Base-by-base conservation (phyloP, 2,329 filamentous ascomycete species). In the Calycina marina region DNA sequence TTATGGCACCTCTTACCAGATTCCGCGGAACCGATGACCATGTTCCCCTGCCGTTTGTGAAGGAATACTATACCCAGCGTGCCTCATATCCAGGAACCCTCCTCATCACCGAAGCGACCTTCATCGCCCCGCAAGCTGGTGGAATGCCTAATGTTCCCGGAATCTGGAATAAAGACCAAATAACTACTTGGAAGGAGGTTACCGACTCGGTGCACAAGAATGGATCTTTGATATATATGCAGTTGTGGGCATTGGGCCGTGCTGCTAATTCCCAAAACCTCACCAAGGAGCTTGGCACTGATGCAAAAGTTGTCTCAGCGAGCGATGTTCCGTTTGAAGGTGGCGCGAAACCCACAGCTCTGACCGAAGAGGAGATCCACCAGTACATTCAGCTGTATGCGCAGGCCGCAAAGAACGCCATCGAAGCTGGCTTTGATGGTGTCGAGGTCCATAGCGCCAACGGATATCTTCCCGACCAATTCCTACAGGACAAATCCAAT, bases 181-280 rank as follows among this genome's bases (percentile, higher is more conserved):
- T 71, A 30, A 57, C 56, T 2, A 62, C 57, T 1, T 77, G 72
- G 73, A 67, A 64, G 39, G 55, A 60, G 30, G 57, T 77, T 26
- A 70, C 67, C 1, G 60, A 65, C 31, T 66, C 62, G 3, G 71
- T 77, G 3, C 72, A 77, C 52, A 57, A 56, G 16, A 71, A 72
- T 46, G 64, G 65, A 14, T 62, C 59, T 14, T 65, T 60, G 44
- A 70, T 76, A 39, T 76, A 62, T 52, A 44, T 63, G 4, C 73
- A 77, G 49, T 54, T 78, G 2, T 77, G 70, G 69, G 64, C 64
- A 2, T 50, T 72, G 0, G 73, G 74, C 4, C 62, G 73, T 6
- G 45, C 52, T 8, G 46, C 49, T 4, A 6, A 29, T 4, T 29
- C 37, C 9, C 18, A 14, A 2, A 11, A 33, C 4, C 18, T 51